Percentiles rank a stretch among this genome's conserved stretches.
Conservation (phyloP, 768 basidiomycete species). For the Serendipita indica region DNA sequence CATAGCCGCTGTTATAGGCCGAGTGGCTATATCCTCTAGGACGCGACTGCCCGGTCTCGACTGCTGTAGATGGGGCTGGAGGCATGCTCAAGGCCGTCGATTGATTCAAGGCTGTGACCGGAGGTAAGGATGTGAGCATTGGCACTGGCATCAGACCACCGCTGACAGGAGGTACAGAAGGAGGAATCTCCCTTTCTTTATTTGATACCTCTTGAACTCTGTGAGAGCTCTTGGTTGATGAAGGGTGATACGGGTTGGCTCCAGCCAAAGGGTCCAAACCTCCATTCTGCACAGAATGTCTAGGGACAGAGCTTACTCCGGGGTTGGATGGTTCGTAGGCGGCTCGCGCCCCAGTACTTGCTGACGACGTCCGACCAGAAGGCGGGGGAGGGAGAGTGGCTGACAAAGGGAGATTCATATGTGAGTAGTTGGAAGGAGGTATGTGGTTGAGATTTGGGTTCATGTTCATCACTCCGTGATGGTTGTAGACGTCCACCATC, state of each 20-base stretch:
- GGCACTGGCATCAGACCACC: neutral
- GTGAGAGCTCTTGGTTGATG: neutral
- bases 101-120: neutral
- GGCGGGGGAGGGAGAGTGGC: neutral
- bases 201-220: neutral
- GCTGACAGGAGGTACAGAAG: too few relatives aligned
- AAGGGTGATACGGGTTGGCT: neutral
- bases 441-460: neutral
- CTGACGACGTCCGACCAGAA: neutral
- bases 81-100: neutral
- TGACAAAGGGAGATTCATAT: neutral
- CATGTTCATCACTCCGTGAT: conserved; percentile 6
- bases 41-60: neutral
- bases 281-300: neutral
- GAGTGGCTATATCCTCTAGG: neutral
- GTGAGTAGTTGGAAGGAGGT: neutral
- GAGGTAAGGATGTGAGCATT: conserved; percentile 1
- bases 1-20: too few relatives aligned
- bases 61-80: neutral
- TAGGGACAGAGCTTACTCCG: neutral
- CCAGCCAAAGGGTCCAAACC: neutral
- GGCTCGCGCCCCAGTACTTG: neutral
- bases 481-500: neutral
- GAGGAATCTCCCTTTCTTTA: neutral
- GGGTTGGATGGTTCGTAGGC: neutral